Conservation (phyloP, 2,329 filamentous ascomycete species). For the Colletotrichum eleusines region DNA sequence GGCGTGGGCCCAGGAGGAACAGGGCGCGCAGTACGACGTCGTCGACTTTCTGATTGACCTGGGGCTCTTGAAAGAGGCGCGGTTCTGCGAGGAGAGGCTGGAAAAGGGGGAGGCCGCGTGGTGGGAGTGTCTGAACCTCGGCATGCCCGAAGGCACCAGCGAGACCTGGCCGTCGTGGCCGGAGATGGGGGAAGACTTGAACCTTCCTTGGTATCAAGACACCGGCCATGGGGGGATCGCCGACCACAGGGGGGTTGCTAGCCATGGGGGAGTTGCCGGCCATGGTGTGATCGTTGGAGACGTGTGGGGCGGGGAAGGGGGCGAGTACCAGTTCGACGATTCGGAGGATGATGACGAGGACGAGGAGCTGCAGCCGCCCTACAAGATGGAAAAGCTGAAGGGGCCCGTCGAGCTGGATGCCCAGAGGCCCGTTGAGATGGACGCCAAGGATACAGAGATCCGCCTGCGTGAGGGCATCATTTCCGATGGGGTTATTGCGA, state of each 20-base stretch:
- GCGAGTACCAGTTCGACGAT: background rate
- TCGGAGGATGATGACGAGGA: background rate
- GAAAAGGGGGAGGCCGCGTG: constrained; percentile 44
- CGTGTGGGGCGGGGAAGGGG: background rate
- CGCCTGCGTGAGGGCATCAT: background rate
- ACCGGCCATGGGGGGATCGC: background rate
- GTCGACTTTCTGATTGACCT: constrained; percentile 53
- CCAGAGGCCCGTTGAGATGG: background rate
- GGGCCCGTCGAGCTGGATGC: background rate
- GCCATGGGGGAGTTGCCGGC: background rate
- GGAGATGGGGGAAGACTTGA: background rate
- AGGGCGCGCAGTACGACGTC: constrained; percentile 50
- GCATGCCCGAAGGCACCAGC: background rate
- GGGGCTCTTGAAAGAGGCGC: constrained; percentile 49
- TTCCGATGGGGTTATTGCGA: background rate
- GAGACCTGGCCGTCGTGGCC: background rate
- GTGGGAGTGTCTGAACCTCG: constrained; percentile 44
- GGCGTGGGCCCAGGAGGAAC: constrained; percentile 41
- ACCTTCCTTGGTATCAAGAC: background rate
- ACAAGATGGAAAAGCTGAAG: background rate
- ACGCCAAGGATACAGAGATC: background rate
- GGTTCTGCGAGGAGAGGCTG: constrained; percentile 46
- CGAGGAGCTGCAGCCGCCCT: constrained; percentile 1
- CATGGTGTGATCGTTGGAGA: background rate
- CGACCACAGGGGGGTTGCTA: background rate